Evolutionary conservation across 768 basidiomycete species (phyloP), one percentile per base, ranked within the genome.

Genomic region (Kwoniella sp.): DNA sequence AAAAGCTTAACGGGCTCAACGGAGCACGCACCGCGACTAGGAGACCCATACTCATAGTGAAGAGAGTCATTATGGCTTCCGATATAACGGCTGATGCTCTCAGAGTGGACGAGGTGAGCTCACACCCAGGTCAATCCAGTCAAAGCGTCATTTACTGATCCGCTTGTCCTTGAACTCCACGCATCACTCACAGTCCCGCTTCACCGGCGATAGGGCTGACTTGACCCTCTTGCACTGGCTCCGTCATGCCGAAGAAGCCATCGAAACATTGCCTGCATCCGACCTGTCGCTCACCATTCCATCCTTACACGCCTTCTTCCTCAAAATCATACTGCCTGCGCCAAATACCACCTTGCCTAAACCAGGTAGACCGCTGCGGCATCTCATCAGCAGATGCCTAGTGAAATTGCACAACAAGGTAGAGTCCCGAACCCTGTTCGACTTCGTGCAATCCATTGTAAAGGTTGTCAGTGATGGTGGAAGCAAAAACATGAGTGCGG

Each of bases 341-440:
- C 83, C 86, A 7, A 70, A 63, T 0, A 70, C 68, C 0, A 72
- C 67, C 0, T 89, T 87, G 69, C 91, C 93, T n/a, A 79, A 84
- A 27, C 94, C 95, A 0, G 95, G 95, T 48, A 88, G 93, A 10
- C 91, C 91, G 1, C 81, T 92, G 47, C 86, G 95, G 44, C 88
- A 89, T 62, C 82, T 91, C 4, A 85, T 89, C 51, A 86, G 89
- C 9, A 83, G 90, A 83, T 92, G 91, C 72, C 81, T 97, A 50
- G 79, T 90, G 47, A 77, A 82, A 22, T 68, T 95, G 17, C 93
- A 93, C 80, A 85, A 83, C 33, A 85, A 87, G 19, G 90, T 90
- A 70, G 94, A 97, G 77, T 88, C 89, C 0, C 85, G 87, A 79
- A 86, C 88, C 1, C 80, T 97, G 59, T 97, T 93, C 70, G 95